Evolutionary conservation across 2,329 filamentous ascomycete species (phyloP).

Genomic region (Aspergillus jensenii): DNA sequence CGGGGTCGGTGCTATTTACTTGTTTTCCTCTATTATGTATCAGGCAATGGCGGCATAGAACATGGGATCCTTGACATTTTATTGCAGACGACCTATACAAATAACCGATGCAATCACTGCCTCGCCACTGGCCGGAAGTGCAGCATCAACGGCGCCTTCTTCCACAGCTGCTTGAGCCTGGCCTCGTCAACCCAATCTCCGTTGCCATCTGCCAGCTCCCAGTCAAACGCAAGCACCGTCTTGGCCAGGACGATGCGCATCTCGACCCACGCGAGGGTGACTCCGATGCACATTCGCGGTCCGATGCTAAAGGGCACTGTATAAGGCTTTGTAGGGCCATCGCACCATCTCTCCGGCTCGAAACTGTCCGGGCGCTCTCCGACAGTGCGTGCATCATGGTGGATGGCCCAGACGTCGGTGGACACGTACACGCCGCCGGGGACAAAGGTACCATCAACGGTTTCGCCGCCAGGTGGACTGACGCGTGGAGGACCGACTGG

Average conservation of each 20-base stretch:
- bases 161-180: not conserved
- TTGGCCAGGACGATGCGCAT: not conserved
- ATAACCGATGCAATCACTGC: not conserved
- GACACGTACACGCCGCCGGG: not conserved
- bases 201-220: not conserved
- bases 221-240: not conserved
- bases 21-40: too few species aligned
- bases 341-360: not conserved
- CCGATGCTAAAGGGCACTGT: not conserved
- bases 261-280: not conserved
- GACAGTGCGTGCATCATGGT: not conserved
- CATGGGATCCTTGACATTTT: too few species aligned
- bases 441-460: slow-evolving; percentile 1
- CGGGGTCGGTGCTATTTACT: too few species aligned
- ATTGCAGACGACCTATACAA: not conserved
- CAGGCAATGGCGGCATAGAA: too few species aligned
- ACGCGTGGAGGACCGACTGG: slow-evolving; percentile 5
- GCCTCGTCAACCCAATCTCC: not conserved
- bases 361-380: not conserved
- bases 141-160: not conserved
- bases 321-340: not conserved
- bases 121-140: not conserved
- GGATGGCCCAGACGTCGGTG: not conserved
- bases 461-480: slow-evolving; percentile 2
- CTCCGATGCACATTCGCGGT: not conserved